phyloP scores from a whole-genome alignment of 148 eudicot species.

The Silene conica region DNA sequence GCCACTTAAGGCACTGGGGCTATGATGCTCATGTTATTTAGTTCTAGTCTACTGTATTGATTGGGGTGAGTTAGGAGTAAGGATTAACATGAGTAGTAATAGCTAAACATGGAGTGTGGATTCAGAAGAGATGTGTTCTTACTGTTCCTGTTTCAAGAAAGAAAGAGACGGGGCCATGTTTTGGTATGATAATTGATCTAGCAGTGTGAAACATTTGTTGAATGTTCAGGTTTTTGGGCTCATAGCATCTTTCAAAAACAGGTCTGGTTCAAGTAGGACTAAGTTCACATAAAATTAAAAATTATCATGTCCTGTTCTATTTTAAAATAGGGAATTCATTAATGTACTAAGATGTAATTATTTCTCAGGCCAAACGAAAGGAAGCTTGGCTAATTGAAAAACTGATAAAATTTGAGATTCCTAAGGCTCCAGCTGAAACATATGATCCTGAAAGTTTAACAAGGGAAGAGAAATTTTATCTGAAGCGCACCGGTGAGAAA shows the following conservation, averaged over 20 bases:
- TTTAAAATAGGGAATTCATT: not conserved
- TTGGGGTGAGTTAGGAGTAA: not conserved
- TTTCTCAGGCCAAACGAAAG: slow-evolving; percentile 82
- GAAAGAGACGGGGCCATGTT: not conserved
- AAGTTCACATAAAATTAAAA: not conserved
- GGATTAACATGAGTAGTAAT: not conserved
- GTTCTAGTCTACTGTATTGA: not conserved
- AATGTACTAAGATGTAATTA: not conserved
- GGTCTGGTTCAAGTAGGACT: not conserved
- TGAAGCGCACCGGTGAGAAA: slow-evolving; percentile 92
- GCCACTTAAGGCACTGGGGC: not conserved
- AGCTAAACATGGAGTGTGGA: not conserved
- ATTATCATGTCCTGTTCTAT: not conserved
- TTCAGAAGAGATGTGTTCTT: not conserved
- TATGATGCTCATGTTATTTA: not conserved
- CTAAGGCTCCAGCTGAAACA: slow-evolving; percentile 62
- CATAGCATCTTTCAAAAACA: not conserved
- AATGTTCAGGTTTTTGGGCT: not conserved
- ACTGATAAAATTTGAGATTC: slow-evolving; percentile 73
- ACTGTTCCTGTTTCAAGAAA: not conserved
- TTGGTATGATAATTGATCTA: slow-evolving; percentile 2
- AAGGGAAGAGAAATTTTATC: slow-evolving; percentile 86
- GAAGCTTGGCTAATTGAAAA: slow-evolving; percentile 97
- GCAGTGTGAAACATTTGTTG: not conserved
- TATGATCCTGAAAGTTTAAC: slow-evolving; percentile 93